Evolutionary conservation across 192 early-diverging fungal species (phyloP).

Genomic region (Cetraspora pellucida): DNA sequence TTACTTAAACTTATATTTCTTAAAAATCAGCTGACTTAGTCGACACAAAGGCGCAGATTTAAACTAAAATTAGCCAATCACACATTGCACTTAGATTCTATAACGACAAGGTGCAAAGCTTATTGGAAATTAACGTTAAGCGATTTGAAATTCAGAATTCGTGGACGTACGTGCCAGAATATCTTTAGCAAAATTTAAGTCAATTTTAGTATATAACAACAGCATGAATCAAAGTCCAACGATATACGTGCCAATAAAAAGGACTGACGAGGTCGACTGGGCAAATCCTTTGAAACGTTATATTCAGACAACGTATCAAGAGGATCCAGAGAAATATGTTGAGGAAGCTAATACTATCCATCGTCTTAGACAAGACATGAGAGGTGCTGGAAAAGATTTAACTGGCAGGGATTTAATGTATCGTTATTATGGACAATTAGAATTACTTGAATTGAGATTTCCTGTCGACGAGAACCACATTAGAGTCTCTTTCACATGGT

Average conservation of each 20-base stretch:
- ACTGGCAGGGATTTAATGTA: conserved; percentile 94
- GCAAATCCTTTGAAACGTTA: conserved; percentile 79
- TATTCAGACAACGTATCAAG: conserved; percentile 83
- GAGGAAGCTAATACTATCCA: conserved; percentile 83
- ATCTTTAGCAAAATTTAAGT: too few species aligned
- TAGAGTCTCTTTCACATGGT: conserved; percentile 91
- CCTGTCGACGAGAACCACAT: conserved; percentile 91
- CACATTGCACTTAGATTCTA: too few species aligned
- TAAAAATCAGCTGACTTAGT: too few species aligned
- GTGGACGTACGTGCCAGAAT: too few species aligned
- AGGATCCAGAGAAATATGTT: conserved; percentile 90
- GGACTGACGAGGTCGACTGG: conserved; percentile 93
- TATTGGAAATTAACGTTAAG: too few species aligned
- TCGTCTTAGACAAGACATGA: conserved; percentile 92
- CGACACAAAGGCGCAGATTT: too few species aligned
- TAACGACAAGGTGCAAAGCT: too few species aligned
- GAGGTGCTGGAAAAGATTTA: conserved; percentile 90
- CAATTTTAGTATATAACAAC: too few species aligned
- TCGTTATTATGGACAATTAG: conserved; percentile 96
- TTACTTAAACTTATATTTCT: too few species aligned
- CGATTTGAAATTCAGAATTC: too few species aligned
- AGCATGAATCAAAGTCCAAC: conserved; percentile 56
- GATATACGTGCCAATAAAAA: conserved; percentile 75
- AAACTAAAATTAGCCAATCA: too few species aligned
- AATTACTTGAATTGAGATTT: conserved; percentile 91